phyloP scores from a whole-genome alignment of 495 filamentous ascomycete species.

The Aspergillus leporis region DNA sequence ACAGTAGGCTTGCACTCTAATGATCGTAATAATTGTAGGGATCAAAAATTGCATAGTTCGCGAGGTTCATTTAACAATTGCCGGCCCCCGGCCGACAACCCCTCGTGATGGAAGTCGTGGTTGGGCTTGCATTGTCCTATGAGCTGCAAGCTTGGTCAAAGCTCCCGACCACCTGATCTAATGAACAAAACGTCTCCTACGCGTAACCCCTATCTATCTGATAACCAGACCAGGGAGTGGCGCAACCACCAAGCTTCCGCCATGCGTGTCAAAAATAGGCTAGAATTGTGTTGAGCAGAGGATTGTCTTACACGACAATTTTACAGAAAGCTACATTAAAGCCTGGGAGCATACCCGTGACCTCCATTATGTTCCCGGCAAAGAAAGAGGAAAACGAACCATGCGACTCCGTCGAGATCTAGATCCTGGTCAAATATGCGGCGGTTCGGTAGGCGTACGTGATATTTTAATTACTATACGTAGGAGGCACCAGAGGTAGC shows the following conservation, averaged over 20 bases:
- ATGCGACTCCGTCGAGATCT: not conserved
- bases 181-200: not conserved
- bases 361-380: not conserved
- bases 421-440: slow-evolving; percentile 10
- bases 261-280: not conserved
- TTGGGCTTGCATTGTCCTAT: not conserved
- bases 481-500: slow-evolving; percentile 13
- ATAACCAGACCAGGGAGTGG: not conserved
- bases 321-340: not conserved
- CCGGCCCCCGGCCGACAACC: not conserved
- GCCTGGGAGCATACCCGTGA: not conserved
- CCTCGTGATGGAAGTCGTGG: not conserved
- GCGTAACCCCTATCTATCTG: not conserved
- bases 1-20: no score
- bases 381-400: not conserved
- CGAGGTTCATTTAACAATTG: not conserved
- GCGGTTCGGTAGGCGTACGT: slow-evolving; percentile 2
- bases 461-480: slow-evolving; percentile 19
- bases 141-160: slow-evolving; percentile 1
- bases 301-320: not conserved
- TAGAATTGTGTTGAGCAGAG: not conserved
- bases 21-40: no score
- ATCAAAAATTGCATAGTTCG: no score
- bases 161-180: not conserved
- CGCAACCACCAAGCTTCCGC: not conserved